phyloP scores from a whole-genome alignment of 768 basidiomycete species.

The Leccinum boreale region DNA sequence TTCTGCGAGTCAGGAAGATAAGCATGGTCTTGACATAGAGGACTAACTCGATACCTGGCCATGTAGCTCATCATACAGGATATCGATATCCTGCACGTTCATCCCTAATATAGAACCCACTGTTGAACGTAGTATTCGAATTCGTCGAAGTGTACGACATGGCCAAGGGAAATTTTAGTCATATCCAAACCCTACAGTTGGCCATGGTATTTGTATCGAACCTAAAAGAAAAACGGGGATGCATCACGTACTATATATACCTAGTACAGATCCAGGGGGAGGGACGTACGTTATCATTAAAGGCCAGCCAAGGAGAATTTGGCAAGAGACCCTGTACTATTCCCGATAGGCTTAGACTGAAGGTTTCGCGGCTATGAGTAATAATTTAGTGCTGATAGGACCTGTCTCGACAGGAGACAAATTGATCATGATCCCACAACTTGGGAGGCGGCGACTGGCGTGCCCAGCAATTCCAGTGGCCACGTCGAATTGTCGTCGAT shows the following conservation, averaged over 20 bases:
- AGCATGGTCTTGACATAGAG: slow-evolving; percentile 18
- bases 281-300: background rate
- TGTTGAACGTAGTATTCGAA: slow-evolving; percentile 1
- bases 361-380: no score
- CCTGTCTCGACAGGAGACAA: no score
- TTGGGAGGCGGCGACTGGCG: no score
- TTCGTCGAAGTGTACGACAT: background rate
- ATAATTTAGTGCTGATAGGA: no score
- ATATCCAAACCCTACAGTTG: no score
- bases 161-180: background rate
- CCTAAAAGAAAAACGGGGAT: no score
- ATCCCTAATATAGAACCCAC: slow-evolving; percentile 13
- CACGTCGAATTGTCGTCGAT: no score
- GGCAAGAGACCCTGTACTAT: background rate
- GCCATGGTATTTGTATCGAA: background rate
- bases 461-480: no score
- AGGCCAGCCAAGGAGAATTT: background rate
- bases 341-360: background rate
- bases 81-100: slow-evolving; percentile 10
- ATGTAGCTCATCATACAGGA: slow-evolving; percentile 13
- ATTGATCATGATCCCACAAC: no score
- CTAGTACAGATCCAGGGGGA: background rate
- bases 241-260: no score
- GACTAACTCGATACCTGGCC: background rate
- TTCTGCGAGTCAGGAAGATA: background rate